Percentiles rank a stretch among this genome's conserved stretches.
Conservation (phyloP, 495 filamentous ascomycete species). For the Aspergillus heteromorphus region DNA sequence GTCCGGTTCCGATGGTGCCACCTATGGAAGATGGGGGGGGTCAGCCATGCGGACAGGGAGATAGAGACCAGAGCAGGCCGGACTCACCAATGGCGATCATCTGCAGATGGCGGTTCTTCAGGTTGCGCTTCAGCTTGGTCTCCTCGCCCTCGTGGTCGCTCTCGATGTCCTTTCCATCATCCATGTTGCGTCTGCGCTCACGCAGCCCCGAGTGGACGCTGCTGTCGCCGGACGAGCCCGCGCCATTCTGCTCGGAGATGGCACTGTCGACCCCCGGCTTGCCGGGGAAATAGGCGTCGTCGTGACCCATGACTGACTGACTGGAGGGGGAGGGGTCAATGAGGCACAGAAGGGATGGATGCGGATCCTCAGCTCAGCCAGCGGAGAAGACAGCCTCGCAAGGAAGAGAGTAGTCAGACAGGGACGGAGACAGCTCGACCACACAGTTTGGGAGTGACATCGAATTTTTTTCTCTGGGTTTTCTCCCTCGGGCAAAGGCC, state of each 20-base stretch:
- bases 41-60: constrained; percentile 14
- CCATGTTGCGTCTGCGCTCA: neutral
- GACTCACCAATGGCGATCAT: constrained; percentile 63
- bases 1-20: constrained; percentile 45
- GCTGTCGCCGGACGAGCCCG: neutral
- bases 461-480: too few relatives aligned
- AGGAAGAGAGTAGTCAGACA: too few relatives aligned
- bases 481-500: too few relatives aligned
- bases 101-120: constrained; percentile 61
- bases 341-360: neutral
- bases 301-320: neutral
- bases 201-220: neutral
- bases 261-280: neutral
- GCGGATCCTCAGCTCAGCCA: too few relatives aligned
- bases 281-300: neutral
- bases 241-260: neutral
- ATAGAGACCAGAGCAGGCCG: too few relatives aligned
- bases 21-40: too few relatives aligned
- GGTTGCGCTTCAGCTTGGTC: constrained; percentile 39
- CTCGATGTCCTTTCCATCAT: neutral
- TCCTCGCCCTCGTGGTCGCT: neutral
- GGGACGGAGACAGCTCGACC: too few relatives aligned
- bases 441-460: too few relatives aligned
- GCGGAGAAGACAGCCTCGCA: too few relatives aligned
- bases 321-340: neutral